Evolutionary conservation across 768 basidiomycete species (phyloP), one percentile per base, ranked within the genome.

Genomic region (Tulasnella sp.): DNA sequence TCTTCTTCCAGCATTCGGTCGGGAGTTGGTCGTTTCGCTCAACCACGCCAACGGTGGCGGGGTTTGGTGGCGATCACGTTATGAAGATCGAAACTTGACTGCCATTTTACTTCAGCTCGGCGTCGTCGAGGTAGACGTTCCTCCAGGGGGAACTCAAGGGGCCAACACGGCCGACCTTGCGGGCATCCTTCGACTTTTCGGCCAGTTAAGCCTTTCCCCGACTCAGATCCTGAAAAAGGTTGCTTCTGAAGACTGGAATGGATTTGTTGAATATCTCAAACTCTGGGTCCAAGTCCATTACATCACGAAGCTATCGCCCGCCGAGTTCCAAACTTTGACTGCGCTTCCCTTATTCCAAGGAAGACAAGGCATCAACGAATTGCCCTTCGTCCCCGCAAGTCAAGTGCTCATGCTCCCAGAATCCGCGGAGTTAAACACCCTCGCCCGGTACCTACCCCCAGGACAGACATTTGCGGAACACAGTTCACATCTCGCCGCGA

Each of bases 181-280:
- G 1, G 28, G 74, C 22, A 75, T 42, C n/a, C 74, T 75, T 40
- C 31, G 74, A 14, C 74, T 75, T 22, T 42, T 75, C 74, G n/a
- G 74, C 41, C 74, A 42, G 14, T 22, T 42, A 12, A 20, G 46
- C 2, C 46, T 75, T n/a, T 37, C 41, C 14, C 14, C 74, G 11
- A 6, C 40, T 20, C 22, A 75, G 20, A 31, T 75, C 28, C 24
- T 48, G 5, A 6, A 42, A 14, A 75, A 48, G 41, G 41, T 42
- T 24, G 22, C 74, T 41, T 22, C 4, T 1, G 5, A 44, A 48
- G 41, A 75, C 34, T 48, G 46, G 41, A 20, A 40, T n/a, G 41
- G 3, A 40, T 48, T 42, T 31, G 41, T 48, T 24, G 40, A 40
- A 3, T 75, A 6, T 5, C 34, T 42, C 12, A 34, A 22, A 28